Conservation (phyloP, 1,284 basidiomycete genomes). For the Ganoderma resinaceum region DNA sequence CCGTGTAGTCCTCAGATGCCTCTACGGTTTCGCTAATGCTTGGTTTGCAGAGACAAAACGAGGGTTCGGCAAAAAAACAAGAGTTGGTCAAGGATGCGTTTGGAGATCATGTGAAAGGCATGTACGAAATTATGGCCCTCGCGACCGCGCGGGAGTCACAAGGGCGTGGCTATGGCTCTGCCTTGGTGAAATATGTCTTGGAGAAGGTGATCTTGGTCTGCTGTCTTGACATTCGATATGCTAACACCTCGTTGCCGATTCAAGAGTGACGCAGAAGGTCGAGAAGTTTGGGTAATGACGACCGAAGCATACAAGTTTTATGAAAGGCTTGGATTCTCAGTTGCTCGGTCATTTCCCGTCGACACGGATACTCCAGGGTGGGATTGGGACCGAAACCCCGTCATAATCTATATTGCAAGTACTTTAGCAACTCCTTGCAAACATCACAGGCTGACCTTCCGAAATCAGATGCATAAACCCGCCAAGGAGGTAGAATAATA, state of each 20-base stretch:
- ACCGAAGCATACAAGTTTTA: conserved; percentile 20
- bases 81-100: conserved; percentile 3
- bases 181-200: neutral
- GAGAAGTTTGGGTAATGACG: conserved; percentile 16
- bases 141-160: conserved; percentile 6
- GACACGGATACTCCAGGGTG: conserved; percentile 23
- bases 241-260: neutral
- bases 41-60: conserved; percentile 1
- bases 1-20: neutral
- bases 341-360: conserved; percentile 4
- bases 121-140: conserved; percentile 9
- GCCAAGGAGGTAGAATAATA: neutral
- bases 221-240: neutral
- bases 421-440: neutral
- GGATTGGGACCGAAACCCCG: conserved; percentile 20
- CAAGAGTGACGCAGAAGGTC: conserved; percentile 22
- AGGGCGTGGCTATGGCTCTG: conserved; percentile 13
- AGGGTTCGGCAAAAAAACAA: neutral
- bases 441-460: neutral
- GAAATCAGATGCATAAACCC: conserved; percentile 14
- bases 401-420: conserved; percentile 3
- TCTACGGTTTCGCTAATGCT: neutral
- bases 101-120: conserved; percentile 1
- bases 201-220: neutral
- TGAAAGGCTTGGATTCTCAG: conserved; percentile 20